Base-by-base conservation (phyloP, 2,329 filamentous ascomycete species). In the Ophioceras dolichostomum region DNA sequence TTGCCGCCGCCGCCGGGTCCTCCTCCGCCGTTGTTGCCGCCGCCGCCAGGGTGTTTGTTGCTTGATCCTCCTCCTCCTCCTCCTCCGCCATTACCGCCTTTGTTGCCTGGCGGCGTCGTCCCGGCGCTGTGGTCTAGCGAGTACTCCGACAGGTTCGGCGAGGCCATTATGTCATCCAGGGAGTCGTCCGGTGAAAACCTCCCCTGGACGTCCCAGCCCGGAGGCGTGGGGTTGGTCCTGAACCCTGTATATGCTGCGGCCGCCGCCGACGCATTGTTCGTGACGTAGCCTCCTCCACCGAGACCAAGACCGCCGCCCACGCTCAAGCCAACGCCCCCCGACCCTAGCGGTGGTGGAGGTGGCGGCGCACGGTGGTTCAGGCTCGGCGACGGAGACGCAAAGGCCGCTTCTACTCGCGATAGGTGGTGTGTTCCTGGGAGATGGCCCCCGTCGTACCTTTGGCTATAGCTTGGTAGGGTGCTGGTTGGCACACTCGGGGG, bases 121-220 rank as follows among this genome's bases (percentile, higher is more conserved):
- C 61, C 59, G 22, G 50, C 50, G 36, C 61, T 60, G 46, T 68
- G 66, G 37, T 79, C 75, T 45, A 72, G 53, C 5, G 68, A 68
- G 48, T 73, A 73, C 45, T 79, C 76, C n/a, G 71, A 75, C 7
- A 74, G 51, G 52, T 67, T 71, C 20, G 73, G 68, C 14, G 74
- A 76, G 28, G 65, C 61, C 48, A 71, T 61, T 43, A 73, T 66
- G 47, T 76, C 72, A 51, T 76, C 73, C 43, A 74, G 61, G 18
- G 70, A 74, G 47, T 73, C 70, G 30, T 67, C 64, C 6, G 70
- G 70, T 9, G 72, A 76, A 51, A 70, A 73, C 46, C 64, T 60
- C 35, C 60, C 65, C 48, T 49, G 46, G 56, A 56, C 10, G 48
- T 37, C 35, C 35, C 35, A 37, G 27, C 35, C 28, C 13, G 28